Base-by-base conservation (phyloP, 805 yeast genomes). In the Saccharomycopsis malanga region DNA sequence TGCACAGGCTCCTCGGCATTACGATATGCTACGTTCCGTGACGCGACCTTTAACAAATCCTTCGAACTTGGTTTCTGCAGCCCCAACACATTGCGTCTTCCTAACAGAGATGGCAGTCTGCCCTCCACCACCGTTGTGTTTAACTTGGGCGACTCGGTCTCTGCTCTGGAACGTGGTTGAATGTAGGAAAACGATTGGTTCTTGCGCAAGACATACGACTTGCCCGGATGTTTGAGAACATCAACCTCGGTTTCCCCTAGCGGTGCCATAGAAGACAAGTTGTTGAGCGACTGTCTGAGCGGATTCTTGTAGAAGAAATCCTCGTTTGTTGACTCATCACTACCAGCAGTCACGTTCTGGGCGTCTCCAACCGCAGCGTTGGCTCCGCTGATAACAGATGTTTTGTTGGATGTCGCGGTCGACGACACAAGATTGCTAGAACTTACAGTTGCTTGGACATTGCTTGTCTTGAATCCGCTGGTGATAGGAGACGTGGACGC, bases 161-260 rank as follows among this genome's bases (percentile, higher is more conserved):
- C 50, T 1, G 51, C 54, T 27, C 53, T 36, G 2, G 52, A 48
- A 18, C 52, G 30, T 9, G 54, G 54, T 24, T 51, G 54, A 15
- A 51, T 48, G 36, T 41, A 42, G 5, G 54, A 45, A 22, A 51
- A 49, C 14, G 52, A 48, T 32, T 42, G 53, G 37, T 48, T 51
- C 10, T 42, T 45, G 4, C 46, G 25, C 30, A 49, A 18, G 25
- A 49, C 34, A 17, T 46, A 49, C 17, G 41, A 20, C 17, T 48
- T 42, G 12, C 34, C 34, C 7, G 44, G 44, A 4, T 36, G 27
- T 15, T 48, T 25, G 15, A 48, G 9, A n/a, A 47, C 24, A 5
- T 44, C 46, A 15, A 23, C 12, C 14, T 45, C 50, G n/a, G 50
- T 25, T 23, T 49, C 52, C 3, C 49, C 50, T 35, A 42, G 22